Evolutionary conservation across 1,284 basidiomycete genomes (phyloP), one percentile per base, ranked within the genome.

Genomic region (Rhodotorula sp.): DNA sequence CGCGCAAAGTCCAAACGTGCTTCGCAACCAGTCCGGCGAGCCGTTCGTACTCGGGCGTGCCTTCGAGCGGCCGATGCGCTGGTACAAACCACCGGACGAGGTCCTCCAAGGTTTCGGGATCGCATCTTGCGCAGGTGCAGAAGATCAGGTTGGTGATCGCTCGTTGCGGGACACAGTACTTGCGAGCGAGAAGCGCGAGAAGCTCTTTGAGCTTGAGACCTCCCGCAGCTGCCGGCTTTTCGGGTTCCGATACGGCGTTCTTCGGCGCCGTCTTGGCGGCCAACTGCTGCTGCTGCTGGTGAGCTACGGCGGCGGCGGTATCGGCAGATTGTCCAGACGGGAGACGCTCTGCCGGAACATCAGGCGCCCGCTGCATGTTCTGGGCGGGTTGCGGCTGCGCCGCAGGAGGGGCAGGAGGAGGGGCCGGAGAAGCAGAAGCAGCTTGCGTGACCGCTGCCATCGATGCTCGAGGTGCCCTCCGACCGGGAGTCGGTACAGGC

Each of bases 381-480:
- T 42, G 37, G 37, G 37, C 37, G 37, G 37, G 37, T 42, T 12
- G 37, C 37, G 37, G 37, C 37, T 42, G 37, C 37, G 37, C 2
- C 37, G 37, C 8, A 42, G 37, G 37, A 10, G 10, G 55, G 24
- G 22, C 33, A 6, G 33, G 6, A 22, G 30, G 22, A 33, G 12
- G 10, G 22, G 33, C 14, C 4, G 33, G 3, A 1, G 55, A 15
- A 37, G 30, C 29, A 24, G 59, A 18, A 22, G 26, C 29, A 4
- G 26, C 44, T 33, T 14, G 30, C 18, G 57, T 44, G 1, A 17
- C n/a, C 4, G 51, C 62, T 26, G 60, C 54, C 15, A 66, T 51
- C 12, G 65, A 60, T 1, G 65, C 65, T n/a, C 65, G 59, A 20
- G 65, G 60, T 6, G 62, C 48, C 1, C 49, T 51, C 12, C 62